Evolutionary conservation across 1,284 basidiomycete species (phyloP).

Genomic region (Cutaneotrichosporon sp.): DNA sequence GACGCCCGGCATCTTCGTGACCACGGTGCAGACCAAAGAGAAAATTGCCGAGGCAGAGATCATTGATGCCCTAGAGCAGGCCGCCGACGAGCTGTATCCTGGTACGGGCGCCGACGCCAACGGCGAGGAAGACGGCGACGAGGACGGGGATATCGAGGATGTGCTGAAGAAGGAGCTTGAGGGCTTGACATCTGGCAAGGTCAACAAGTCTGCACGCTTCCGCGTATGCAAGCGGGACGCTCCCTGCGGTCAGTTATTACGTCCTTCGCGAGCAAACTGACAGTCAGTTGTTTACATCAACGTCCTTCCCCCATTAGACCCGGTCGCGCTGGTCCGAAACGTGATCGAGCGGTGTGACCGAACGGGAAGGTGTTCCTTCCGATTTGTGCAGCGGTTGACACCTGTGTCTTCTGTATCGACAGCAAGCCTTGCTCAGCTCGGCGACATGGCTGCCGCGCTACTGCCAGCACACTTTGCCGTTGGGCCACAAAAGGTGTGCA

Average conservation of each 20-base stretch:
- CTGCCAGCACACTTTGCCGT: constrained; percentile 11
- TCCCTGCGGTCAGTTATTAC: constrained; percentile 26
- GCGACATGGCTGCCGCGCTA: constrained; percentile 16
- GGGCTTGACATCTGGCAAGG: constrained; percentile 17
- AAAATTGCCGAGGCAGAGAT: constrained; percentile 38
- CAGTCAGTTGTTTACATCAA: constrained; percentile 32
- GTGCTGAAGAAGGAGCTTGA: constrained; percentile 38
- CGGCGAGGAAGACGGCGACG: constrained; percentile 21
- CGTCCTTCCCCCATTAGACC: constrained; percentile 19
- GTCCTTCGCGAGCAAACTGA: background rate
- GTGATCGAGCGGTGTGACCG: constrained; percentile 35
- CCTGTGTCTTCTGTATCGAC: constrained; percentile 26
- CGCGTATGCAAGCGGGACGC: constrained; percentile 24
- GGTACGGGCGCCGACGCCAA: constrained; percentile 20
- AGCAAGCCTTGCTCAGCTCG: constrained; percentile 28
- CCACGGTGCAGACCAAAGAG: constrained; percentile 38
- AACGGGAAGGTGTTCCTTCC: constrained; percentile 32
- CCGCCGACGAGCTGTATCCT: constrained; percentile 42
- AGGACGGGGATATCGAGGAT: constrained; percentile 37
- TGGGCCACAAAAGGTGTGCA: constrained; percentile 11
- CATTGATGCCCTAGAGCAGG: constrained; percentile 35
- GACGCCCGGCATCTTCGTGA: constrained; percentile 33
- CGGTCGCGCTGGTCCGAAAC: constrained; percentile 25
- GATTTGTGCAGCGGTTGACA: constrained; percentile 33
- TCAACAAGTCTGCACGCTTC: constrained; percentile 36